These are phyloP conservation scores for Papiliotrema fonsecae DNA, from an alignment of 1,284 basidiomycete genomes.

Conservation along the genomic window DNA sequence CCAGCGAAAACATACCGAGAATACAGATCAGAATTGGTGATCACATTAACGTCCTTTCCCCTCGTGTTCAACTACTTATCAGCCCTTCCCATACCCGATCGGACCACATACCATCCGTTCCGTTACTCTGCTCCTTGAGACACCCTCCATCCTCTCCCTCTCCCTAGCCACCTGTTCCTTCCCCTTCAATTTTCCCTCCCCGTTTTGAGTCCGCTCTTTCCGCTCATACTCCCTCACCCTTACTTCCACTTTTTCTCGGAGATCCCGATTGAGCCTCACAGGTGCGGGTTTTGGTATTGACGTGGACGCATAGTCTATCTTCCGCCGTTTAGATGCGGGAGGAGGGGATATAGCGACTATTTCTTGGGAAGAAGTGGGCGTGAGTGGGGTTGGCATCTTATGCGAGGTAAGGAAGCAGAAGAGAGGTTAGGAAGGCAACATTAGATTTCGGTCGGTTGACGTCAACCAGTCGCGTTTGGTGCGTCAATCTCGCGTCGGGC, in stretches of 20 bases:
- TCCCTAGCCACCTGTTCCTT: slow-evolving; percentile 10
- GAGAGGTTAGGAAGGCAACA: background rate
- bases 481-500: background rate
- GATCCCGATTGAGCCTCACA: slow-evolving; percentile 6
- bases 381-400: slow-evolving; percentile 25
- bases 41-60: slow-evolving; percentile 32
- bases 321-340: background rate
- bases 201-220: slow-evolving; percentile 9
- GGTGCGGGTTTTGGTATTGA: slow-evolving; percentile 9
- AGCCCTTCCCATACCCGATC: background rate
- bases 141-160: slow-evolving; percentile 9
- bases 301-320: background rate
- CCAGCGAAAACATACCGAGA: slow-evolving; percentile 16
- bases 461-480: background rate
- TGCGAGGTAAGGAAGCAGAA: background rate
- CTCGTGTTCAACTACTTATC: slow-evolving; percentile 27
- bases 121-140: slow-evolving; percentile 19
- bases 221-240: slow-evolving; percentile 8
- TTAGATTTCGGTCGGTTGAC: background rate
- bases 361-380: slow-evolving; percentile 34
- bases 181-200: slow-evolving; percentile 17
- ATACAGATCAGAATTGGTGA: slow-evolving; percentile 42
- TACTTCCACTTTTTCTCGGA: slow-evolving; percentile 7
- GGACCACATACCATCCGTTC: slow-evolving; percentile 27
- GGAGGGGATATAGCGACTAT: slow-evolving; percentile 37